Conservation (phyloP, 2,329 filamentous ascomycete genomes). For the Penicillium olsonii region DNA sequence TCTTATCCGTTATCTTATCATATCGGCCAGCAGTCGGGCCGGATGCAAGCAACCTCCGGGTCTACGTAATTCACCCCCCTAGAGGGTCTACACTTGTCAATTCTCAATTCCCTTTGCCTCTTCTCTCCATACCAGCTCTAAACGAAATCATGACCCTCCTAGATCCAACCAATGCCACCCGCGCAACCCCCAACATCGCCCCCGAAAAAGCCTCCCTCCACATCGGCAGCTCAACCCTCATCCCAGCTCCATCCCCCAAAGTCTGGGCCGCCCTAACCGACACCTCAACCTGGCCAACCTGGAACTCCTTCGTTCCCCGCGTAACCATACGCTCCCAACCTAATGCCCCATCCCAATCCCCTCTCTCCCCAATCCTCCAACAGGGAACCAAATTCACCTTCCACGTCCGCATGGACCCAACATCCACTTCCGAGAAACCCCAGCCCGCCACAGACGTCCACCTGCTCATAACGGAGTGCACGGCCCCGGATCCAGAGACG, state of each 20-base stretch:
- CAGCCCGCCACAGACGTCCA: slow-evolving; percentile 27
- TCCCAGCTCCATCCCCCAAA: slow-evolving; percentile 43
- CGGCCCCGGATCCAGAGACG: slow-evolving; percentile 26
- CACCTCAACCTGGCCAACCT: slow-evolving; percentile 48
- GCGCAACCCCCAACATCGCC: slow-evolving; percentile 35
- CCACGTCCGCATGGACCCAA: slow-evolving; percentile 45
- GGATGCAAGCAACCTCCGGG: background rate
- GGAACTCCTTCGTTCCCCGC: slow-evolving; percentile 50
- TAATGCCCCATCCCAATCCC: background rate
- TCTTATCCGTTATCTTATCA: background rate
- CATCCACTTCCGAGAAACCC: slow-evolving; percentile 20
- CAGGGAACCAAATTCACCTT: slow-evolving; percentile 48
- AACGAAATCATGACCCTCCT: slow-evolving; percentile 9
- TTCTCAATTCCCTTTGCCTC: background rate
- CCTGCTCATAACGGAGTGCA: slow-evolving; percentile 36
- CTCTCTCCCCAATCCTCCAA: slow-evolving; percentile 33
- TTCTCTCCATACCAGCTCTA: background rate
- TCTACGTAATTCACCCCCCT: background rate
- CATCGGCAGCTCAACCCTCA: slow-evolving; percentile 37
- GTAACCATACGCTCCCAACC: slow-evolving; percentile 48
- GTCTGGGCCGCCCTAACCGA: slow-evolving; percentile 49
- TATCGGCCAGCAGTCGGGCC: background rate
- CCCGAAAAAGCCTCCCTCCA: slow-evolving; percentile 31
- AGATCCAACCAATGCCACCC: slow-evolving; percentile 25
- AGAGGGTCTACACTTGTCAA: too few relatives aligned